Conservation (phyloP, 352 stramenopile genomes). For the Phytophthora boehmeriae region DNA sequence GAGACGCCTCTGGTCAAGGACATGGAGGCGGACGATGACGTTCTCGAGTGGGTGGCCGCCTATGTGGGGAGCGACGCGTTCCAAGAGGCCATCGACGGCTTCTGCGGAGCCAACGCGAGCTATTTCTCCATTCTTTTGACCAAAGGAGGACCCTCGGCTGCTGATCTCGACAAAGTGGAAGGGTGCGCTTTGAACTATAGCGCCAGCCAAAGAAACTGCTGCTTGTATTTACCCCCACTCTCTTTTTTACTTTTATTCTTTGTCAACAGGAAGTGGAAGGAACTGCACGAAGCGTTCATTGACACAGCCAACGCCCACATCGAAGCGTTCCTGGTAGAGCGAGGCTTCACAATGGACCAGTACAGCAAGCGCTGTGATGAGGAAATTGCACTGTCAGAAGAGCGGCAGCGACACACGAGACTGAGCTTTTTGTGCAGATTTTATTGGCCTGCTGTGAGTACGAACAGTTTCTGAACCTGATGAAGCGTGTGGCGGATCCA, state of each 20-base stretch:
- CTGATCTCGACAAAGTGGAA: constrained; percentile 69
- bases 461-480: constrained; percentile 87
- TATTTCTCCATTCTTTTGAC: constrained; percentile 71
- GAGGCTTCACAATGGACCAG: constrained; percentile 78
- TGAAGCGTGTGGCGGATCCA: constrained; percentile 75
- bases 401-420: constrained; percentile 76
- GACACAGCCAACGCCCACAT: constrained; percentile 72
- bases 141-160: constrained; percentile 61
- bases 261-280: constrained; percentile 66
- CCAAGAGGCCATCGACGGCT: constrained; percentile 64
- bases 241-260: background rate
- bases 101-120: constrained; percentile 62
- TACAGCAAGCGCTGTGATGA: constrained; percentile 74
- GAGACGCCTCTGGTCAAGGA: constrained; percentile 84
- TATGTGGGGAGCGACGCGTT: constrained; percentile 77
- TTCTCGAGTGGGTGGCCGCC: constrained; percentile 82
- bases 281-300: constrained; percentile 75
- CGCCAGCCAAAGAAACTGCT: too few relatives aligned
- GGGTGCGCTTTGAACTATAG: constrained; percentile 32
- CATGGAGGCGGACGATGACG: constrained; percentile 80
- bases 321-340: constrained; percentile 59
- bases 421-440: constrained; percentile 87
- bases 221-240: background rate
- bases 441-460: constrained; percentile 80
- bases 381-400: constrained; percentile 69